Base-by-base conservation (phyloP, 2,329 filamentous ascomycete species). In the Zasmidium cellare region DNA sequence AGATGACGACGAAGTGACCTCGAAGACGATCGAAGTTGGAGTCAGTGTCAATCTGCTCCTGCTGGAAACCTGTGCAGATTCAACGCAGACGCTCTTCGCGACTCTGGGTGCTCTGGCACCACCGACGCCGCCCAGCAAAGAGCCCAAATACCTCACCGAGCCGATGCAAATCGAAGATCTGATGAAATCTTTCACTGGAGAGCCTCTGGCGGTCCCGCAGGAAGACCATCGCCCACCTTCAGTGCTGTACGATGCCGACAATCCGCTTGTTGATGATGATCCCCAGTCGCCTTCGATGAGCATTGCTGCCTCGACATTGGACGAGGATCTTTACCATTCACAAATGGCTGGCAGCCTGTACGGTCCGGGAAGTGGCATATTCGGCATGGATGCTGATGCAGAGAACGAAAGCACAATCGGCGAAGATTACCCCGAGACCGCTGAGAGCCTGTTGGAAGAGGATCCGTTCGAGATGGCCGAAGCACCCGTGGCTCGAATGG, bases 61-160 rank as follows among this genome's bases (percentile, higher is more conserved):
- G 31, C 77, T 99, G 6, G 94, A 99, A 74, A 96, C 92, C 1
- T 99, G 96, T 69, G 94, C 94, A 25, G 94, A 99, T 74, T 99
- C 94, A 1, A 97, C 92, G 0, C 92, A 97, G 72, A 99, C 94
- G 0, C 81, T 99, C 14, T 88, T 96, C 53, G 82, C 84, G 1
- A 82, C 96, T 45, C 77, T 92, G 16, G 91, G 89, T 67, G 92
- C 89, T 0, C 80, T 99, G 3, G 86, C 87, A 38, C 94, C 93
- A 3, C 93, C 94, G 1, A 87, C 86, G 7, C 88, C 92, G 0
- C 91, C 92, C 1, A 93, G 85, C 68, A 91, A 88, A 60, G 87
- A 89, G 65, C 84, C 87, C 63, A 94, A 94, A 70, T 99, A 96
- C 72, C 84, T 90, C 35, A 97, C 92, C 0, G 85, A 93, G 60